Base-by-base conservation (phyloP, 1,284 basidiomycete species). In the Naganishia sp. region DNA sequence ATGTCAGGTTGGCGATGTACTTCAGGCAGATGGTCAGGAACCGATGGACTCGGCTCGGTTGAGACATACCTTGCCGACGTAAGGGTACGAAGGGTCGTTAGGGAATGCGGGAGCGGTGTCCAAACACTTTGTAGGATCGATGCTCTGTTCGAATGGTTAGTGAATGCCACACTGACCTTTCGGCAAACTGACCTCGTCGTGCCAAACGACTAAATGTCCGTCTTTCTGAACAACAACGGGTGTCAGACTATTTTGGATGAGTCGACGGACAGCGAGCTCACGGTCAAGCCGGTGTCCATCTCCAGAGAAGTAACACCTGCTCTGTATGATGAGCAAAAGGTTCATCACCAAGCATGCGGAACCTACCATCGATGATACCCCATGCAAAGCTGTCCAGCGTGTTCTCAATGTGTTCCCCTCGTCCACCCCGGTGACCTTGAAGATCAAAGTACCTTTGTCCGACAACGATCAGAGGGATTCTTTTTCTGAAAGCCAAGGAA, bases 391-490 rank as follows among this genome's bases (percentile, higher is more conserved):
- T 61, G 4, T 69, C 69, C 6, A 73, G 69, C 23, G 72, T 70
- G 60, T 71, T 68, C 63, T 72, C 72, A 21, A 71, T 66, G 21
- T 66, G 57, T 72, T 88, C 86, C 9, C 89, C 89, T 73, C 89
- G 83, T 66, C 87, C 86, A 42, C 89, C 89, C 63, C 89, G 84
- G 75, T 91, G 89, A n/a, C 85, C 89, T 86, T 90, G 73, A 33
- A 75, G 64, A 44, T 75, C 74, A 64, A 72, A 73, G 70, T 74
- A 66, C 63, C 55, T 66, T 39, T 39, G 21, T 33, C 16, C 13
- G 36, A 42, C 7, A 23, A 7, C 13, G 21, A 28, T 44, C n/a
- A 43, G 25, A 9, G 45, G 31, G 6, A 54, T 39, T 15, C 28
- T 3, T 7, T 7, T 16, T 36, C 42, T 46, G 15, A 9, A 13